A percentile compares a stretch with the other conserved stretches of the same genome.
phyloP scores from a whole-genome alignment of 352 stramenopile species.

The Phytophthora citricola region DNA sequence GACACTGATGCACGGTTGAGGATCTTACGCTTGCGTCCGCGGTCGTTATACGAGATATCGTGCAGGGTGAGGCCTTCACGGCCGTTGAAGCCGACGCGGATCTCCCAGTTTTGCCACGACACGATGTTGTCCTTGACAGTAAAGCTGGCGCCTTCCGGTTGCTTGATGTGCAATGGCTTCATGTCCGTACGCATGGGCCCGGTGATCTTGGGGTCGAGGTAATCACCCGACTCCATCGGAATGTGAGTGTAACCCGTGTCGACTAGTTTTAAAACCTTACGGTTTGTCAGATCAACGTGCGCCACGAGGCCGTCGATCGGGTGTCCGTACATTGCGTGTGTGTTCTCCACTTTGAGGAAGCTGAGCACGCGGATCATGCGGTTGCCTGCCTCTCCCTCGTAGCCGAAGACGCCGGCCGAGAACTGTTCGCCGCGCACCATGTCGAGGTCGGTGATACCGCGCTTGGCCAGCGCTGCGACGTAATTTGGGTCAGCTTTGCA shows the following conservation, averaged over 20 bases:
- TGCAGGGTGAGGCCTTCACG: conserved; percentile 80
- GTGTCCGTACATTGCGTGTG: conserved; percentile 60
- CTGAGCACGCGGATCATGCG: conserved; percentile 62
- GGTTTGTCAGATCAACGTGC: conserved; percentile 54
- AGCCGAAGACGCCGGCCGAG: conserved; percentile 52
- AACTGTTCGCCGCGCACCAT: conserved; percentile 50
- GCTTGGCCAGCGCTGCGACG: conserved; percentile 45
- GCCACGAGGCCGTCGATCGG: conserved; percentile 55
- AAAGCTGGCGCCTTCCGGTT: conserved; percentile 81
- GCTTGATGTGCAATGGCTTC: conserved; percentile 75
- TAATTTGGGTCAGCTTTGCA: conserved; percentile 53
- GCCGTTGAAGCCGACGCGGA: conserved; percentile 85
- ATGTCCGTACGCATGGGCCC: conserved; percentile 52
- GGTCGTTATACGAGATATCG: conserved; percentile 48
- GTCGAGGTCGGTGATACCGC: conserved; percentile 53
- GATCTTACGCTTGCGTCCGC: conserved; percentile 53
- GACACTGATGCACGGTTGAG: conserved; percentile 76
- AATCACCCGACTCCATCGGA: conserved; percentile 51
- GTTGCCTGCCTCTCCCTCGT: conserved; percentile 44
- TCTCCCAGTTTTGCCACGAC: conserved; percentile 83
- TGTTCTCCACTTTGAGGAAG: conserved; percentile 45
- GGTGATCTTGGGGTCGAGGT: conserved; percentile 47
- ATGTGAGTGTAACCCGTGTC: conserved; percentile 59
- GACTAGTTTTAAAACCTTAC: conserved; percentile 44
- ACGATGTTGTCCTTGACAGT: conserved; percentile 71